Base-by-base conservation (phyloP, 2,329 filamentous ascomycete species). In the Thyridium curvatum region DNA sequence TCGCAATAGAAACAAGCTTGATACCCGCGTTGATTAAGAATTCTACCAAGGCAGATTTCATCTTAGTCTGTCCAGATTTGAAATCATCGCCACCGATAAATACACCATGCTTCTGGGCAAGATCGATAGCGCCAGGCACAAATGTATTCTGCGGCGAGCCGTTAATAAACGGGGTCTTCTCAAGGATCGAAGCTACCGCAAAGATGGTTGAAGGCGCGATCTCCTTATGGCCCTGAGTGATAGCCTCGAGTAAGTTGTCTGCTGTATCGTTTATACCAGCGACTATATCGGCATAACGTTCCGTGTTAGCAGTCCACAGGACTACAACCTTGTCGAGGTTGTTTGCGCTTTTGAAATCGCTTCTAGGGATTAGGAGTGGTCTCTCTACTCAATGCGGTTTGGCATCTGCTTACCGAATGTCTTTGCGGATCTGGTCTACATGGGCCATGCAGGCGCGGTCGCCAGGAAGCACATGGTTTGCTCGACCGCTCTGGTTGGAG, bases 21-120 rank as follows among this genome's bases (percentile, higher is more conserved):
- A 98, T 97, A 61, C 93, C 93, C 34, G 93, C 93, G 62, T 83
- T 96, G 81, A 98, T 95, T 61, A 98, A 69, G 71, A 98, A 98
- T 68, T 98, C 93, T 34, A 97, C 93, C 21, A 98, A 80, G 15
- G 93, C 93, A 44, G 93, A 97, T 73, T 98, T 98, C 93, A 98
- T 98, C 82, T 98, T 98, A 61, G 93, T 98, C 75, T 98, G 93
- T 46, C 93, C 93, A 46, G 93, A 97, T 74, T 98, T 98, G 83
- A 98, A 98, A 70, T 98, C 93, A 56, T 98, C 93, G 49, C 93
- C 93, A 42, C 93, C 93, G 55, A 98, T 89, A 71, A 94, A 98
- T 46, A 90, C 81, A 41, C 78, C 75, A 65, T 94, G 82, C 65
- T 84, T 74, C 71, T 94, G 86, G 16, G 93, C 93, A 41, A 98